Conservation (phyloP, 257 asterid genomes). For the Gentiana straminea region DNA sequence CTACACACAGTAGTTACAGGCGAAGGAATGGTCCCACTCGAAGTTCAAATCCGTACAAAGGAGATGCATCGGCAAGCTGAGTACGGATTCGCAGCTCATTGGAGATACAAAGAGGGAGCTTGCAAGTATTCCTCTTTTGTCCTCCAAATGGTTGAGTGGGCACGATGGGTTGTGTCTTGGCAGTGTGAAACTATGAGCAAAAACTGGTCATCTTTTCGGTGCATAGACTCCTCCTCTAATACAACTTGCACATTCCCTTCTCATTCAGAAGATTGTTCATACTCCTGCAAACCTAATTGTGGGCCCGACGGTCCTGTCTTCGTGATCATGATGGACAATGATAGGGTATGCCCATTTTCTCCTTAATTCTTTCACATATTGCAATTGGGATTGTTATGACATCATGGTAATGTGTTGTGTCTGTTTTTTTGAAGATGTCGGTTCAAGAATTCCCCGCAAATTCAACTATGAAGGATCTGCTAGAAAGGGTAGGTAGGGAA, state of each 20-base stretch:
- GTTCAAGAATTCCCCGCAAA: conserved; percentile 78
- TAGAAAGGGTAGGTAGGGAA: conserved; percentile 60
- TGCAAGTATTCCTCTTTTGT: conserved; percentile 65
- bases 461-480: conserved; percentile 64
- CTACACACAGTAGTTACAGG: conserved; percentile 77
- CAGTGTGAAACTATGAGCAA: conserved; percentile 82
- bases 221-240: conserved; percentile 37
- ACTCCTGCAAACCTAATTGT: conserved; percentile 63
- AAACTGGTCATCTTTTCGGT: conserved; percentile 39
- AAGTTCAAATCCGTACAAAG: conserved; percentile 88
- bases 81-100: conserved; percentile 94
- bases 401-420: neutral
- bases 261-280: conserved; percentile 70
- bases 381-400: neutral
- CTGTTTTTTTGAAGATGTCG: conserved; percentile 63
- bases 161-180: conserved; percentile 95
- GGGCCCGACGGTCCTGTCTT: conserved; percentile 72
- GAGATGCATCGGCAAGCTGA: conserved; percentile 99
- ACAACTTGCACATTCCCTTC: conserved; percentile 67
- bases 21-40: conserved; percentile 72
- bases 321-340: conserved; percentile 76
- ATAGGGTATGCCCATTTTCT: conserved; percentile 46
- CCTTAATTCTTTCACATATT: neutral
- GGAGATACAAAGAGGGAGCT: conserved; percentile 97
- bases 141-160: conserved; percentile 99